Evolutionary conservation across 345 rosid genomes (phyloP).

Genomic region (Raphanus sativus): DNA sequence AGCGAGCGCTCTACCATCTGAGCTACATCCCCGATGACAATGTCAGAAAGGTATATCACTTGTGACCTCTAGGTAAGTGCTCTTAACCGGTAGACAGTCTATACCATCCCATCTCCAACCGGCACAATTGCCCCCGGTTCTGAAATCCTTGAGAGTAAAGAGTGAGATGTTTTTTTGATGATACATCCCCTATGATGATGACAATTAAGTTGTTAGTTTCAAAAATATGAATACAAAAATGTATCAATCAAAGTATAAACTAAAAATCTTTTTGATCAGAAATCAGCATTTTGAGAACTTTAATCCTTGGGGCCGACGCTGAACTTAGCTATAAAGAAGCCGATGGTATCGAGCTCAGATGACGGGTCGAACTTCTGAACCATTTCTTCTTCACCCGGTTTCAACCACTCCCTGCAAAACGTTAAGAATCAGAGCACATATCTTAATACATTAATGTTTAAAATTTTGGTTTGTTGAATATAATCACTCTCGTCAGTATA

Average conservation of each 20-base stretch:
- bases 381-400: neutral
- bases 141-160: neutral
- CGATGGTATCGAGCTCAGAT: neutral
- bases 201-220: neutral
- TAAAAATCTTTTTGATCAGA: neutral
- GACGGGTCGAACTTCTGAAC: neutral
- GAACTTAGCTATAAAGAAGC: neutral
- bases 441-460: neutral
- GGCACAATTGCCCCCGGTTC: neutral
- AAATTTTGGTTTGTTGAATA: neutral
- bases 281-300: neutral
- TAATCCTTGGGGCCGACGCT: neutral
- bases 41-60: neutral
- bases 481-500: neutral
- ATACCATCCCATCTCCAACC: neutral
- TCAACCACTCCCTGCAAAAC: neutral
- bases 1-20: slow-evolving; percentile 96
- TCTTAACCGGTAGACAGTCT: neutral
- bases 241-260: neutral
- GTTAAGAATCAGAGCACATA: neutral
- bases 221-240: neutral
- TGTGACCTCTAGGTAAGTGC: neutral
- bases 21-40: slow-evolving; percentile 63
- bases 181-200: no score
- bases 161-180: neutral